Conservation (phyloP, 2,329 filamentous ascomycete species). For the Trichoderma koningiopsis region DNA sequence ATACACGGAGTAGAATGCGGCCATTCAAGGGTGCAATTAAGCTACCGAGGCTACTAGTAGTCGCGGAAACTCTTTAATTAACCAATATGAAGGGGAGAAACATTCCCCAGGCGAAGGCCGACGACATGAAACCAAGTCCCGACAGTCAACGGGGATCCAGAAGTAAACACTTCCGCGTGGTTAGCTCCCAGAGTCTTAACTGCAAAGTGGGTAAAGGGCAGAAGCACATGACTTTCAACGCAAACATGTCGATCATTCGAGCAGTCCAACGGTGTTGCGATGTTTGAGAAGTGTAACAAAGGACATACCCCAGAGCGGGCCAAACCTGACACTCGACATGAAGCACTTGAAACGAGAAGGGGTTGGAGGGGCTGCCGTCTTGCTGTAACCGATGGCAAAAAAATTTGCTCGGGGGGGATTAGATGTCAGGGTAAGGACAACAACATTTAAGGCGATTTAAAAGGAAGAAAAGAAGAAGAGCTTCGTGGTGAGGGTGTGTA, state of each 20-base stretch:
- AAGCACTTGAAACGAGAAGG: neutral
- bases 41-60: conserved; percentile 6
- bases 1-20: neutral
- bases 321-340: conserved; percentile 12
- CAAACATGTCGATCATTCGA: neutral
- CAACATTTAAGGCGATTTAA: neutral
- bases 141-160: neutral
- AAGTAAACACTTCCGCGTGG: neutral
- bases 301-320: neutral
- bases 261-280: neutral
- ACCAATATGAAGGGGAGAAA: conserved; percentile 3
- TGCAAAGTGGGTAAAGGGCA: neutral
- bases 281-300: neutral
- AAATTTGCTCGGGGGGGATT: neutral
- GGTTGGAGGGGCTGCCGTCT: neutral
- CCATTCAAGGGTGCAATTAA: conserved; percentile 10
- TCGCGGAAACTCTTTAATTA: neutral
- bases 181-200: neutral
- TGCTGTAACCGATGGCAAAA: neutral
- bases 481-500: neutral
- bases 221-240: neutral
- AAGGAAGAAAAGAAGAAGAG: neutral
- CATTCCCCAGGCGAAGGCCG: conserved; percentile 2
- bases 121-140: neutral
- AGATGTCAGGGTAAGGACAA: neutral